A percentile compares a stretch with the other conserved stretches of the same genome.
phyloP scores from a whole-genome alignment of 2,329 filamentous ascomycete genomes.

The Byssoonygena ceratinophila region DNA sequence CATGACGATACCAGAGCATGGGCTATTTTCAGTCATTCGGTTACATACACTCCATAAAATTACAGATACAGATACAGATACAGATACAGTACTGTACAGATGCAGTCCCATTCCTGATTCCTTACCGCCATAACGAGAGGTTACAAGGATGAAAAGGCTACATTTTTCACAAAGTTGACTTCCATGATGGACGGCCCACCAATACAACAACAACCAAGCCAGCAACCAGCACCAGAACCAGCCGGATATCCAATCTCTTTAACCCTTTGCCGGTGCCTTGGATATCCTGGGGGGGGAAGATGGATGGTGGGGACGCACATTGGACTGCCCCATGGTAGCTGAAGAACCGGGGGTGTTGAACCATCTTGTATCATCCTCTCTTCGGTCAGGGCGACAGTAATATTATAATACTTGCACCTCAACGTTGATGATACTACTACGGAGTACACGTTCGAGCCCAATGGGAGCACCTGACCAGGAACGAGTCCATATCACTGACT shows the following conservation, averaged over 20 bases:
- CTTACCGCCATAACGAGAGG: not conserved
- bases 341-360: slow-evolving; percentile 9
- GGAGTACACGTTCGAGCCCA: not conserved
- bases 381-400: not conserved
- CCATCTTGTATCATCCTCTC: not conserved
- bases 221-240: not conserved
- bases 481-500: not conserved
- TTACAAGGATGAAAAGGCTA: not conserved
- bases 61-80: too few species aligned
- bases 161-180: not conserved
- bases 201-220: too few species aligned
- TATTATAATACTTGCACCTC: not conserved
- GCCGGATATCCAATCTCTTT: slow-evolving; percentile 3
- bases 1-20: not conserved
- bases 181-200: slow-evolving; percentile 1
- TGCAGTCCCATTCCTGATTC: not conserved
- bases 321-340: slow-evolving; percentile 3
- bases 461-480: slow-evolving; percentile 3
- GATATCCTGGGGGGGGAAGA: slow-evolving; percentile 8
- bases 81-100: too few species aligned
- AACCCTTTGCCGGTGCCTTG: slow-evolving; percentile 4
- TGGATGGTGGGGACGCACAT: not conserved
- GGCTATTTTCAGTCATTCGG: not conserved
- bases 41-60: too few species aligned
- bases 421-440: not conserved